Conservation (phyloP, 1,284 basidiomycete genomes). For the Ceraceosorus bombacis region DNA sequence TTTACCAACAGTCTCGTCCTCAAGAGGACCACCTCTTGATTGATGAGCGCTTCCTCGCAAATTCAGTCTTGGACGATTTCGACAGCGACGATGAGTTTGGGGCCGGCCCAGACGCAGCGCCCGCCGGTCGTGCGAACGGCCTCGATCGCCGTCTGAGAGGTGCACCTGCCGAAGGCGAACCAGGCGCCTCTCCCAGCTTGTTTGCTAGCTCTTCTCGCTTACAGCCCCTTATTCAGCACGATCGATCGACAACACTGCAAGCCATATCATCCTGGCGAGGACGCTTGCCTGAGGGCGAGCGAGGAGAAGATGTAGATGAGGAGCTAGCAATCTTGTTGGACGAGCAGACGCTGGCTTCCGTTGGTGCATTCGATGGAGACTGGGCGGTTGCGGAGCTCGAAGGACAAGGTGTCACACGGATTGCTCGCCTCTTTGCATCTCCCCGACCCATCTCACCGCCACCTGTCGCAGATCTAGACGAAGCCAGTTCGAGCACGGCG, state of each 20-base stretch:
- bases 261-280: conserved; percentile 25
- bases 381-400: conserved; percentile 60
- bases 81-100: conserved; percentile 4
- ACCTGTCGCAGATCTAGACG: background rate
- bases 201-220: background rate
- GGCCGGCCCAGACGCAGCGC: too few species aligned
- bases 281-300: background rate
- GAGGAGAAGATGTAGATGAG: conserved; percentile 31
- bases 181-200: background rate
- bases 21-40: conserved; percentile 7
- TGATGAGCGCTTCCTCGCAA: conserved; percentile 37
- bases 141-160: too few species aligned
- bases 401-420: conserved; percentile 12
- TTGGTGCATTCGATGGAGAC: conserved; percentile 75
- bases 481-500: background rate
- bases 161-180: too few species aligned
- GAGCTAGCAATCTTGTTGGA: conserved; percentile 32
- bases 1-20: too few species aligned
- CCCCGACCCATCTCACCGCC: background rate
- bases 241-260: background rate
- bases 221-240: background rate
- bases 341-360: conserved; percentile 58
- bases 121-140: too few species aligned
- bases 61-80: conserved; percentile 28
- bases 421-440: conserved; percentile 29